Evolutionary conservation across 164 flowering plant genomes (phyloP).

Genomic region (Chloranthus sessilifolius): DNA sequence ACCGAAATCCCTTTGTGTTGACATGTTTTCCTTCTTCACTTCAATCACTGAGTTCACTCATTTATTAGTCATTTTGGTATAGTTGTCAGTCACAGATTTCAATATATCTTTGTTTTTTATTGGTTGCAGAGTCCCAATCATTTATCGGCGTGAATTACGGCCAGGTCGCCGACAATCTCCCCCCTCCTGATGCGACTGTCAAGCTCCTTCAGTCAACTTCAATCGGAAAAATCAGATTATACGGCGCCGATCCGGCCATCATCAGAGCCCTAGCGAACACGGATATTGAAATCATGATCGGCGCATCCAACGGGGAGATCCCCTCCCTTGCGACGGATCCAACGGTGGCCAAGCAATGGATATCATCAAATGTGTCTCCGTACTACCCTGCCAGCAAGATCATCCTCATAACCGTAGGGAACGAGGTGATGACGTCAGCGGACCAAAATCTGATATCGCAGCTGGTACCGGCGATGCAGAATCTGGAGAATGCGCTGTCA

Average conservation of each 20-base stretch:
- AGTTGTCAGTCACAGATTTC: no score
- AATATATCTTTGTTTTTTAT: no score
- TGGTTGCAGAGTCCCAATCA: slow-evolving; percentile 55
- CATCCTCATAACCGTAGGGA: slow-evolving; percentile 71
- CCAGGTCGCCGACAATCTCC: slow-evolving; percentile 84
- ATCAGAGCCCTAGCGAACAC: slow-evolving; percentile 75
- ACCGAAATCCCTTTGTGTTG: no score
- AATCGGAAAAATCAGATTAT: slow-evolving; percentile 65
- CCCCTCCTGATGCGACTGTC: slow-evolving; percentile 62
- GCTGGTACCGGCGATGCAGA: slow-evolving; percentile 80
- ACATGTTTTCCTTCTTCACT: no score
- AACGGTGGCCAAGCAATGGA: slow-evolving; percentile 67
- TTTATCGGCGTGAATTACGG: slow-evolving; percentile 88
- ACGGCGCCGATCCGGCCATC: slow-evolving; percentile 78
- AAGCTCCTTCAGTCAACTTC: slow-evolving; percentile 69
- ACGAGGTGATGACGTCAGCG: slow-evolving; percentile 58
- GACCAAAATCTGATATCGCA: slow-evolving; percentile 39
- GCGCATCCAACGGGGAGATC: slow-evolving; percentile 69
- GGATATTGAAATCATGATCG: slow-evolving; percentile 69
- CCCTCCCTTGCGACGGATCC: slow-evolving; percentile 72
- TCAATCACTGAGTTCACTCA: no score
- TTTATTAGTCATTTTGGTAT: no score
- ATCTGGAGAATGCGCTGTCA: slow-evolving; percentile 62
- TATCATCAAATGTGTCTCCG: slow-evolving; percentile 60
- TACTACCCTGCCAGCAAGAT: slow-evolving; percentile 77